Evolutionary conservation across 1,139 yeast species (phyloP), one percentile per base, ranked within the genome.

Genomic region (Taphrina betulina): DNA sequence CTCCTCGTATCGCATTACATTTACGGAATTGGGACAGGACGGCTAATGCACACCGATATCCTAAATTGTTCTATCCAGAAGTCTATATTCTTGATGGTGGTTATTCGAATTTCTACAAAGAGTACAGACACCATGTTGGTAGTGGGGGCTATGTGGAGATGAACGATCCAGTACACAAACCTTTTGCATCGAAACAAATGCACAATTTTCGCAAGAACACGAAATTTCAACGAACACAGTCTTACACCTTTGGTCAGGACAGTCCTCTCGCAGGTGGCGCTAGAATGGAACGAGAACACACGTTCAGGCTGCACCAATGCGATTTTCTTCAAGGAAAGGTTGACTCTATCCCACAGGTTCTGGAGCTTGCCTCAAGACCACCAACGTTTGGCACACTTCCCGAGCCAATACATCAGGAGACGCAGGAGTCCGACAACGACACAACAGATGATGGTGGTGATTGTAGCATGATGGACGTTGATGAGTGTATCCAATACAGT

Each of bases 11-110:
- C 53, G 97, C 97, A 0, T 75, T 83, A 58, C 90, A 88, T 68
- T 75, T 92, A 58, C 76, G 98, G 62, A 83, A 83, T 62, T 78
- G 86, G 63, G 98, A 92, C 71, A 78, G 98, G 60, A 78, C 78
- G 46, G 65, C 80, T 53, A 89, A 90, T 68, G 77, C 81, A 61
- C 81, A 82, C 57, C 74, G 78, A 61, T 94, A 92, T 69, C 98
- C 98, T 1, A 73, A 76, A 61, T 74, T 92, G 58, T 79, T 79
- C 61, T 92, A 83, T 66, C 98, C 98, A 1, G 96, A 92, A 71
- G 80, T 92, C 48, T 82, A 87, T 37, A 81, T 92, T 37, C 75
- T 92, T 51, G 87, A 88, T 63, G 98, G 97, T 34, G 98, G 98
- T 5, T 92, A 92, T 73, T 82, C 84, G 66, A 75, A 75, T 38